phyloP scores from a whole-genome alignment of 495 filamentous ascomycete species.

The Penicillium herquei region DNA sequence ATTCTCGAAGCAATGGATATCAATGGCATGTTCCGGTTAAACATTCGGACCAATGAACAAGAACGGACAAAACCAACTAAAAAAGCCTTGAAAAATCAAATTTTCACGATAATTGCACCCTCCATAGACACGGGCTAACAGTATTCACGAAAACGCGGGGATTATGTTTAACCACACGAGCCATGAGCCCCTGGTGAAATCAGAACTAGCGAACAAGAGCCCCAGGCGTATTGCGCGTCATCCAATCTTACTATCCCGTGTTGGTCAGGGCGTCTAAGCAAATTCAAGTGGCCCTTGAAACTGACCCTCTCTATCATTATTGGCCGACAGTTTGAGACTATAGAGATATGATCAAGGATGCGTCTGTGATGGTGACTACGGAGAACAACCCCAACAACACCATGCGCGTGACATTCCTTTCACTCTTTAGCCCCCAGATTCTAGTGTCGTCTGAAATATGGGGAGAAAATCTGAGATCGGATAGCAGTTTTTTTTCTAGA shows the following conservation, averaged over 20 bases:
- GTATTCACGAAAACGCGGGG: neutral
- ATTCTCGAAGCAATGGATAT: neutral
- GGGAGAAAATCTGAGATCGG: neutral
- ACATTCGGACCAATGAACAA: neutral
- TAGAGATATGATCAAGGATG: neutral
- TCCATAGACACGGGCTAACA: neutral
- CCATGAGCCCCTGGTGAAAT: neutral
- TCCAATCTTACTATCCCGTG: neutral
- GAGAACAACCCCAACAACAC: neutral
- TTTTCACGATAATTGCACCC: neutral
- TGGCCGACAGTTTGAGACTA: neutral
- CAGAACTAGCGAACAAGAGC: neutral
- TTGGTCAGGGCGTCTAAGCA: neutral
- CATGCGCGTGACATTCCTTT: too few species aligned
- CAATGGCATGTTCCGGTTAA: neutral
- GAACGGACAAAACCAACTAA: neutral
- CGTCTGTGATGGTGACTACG: neutral
- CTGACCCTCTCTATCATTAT: neutral
- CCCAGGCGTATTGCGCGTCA: neutral
- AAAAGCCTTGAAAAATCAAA: neutral
- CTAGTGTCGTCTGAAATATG: neutral
- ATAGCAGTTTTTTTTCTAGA: too few species aligned
- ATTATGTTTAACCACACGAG: slow-evolving; percentile 1
- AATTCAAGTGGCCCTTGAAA: neutral
- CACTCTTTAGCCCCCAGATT: neutral